phyloP scores from a whole-genome alignment of 805 yeast species.

The Phaffomyces antillensis region DNA sequence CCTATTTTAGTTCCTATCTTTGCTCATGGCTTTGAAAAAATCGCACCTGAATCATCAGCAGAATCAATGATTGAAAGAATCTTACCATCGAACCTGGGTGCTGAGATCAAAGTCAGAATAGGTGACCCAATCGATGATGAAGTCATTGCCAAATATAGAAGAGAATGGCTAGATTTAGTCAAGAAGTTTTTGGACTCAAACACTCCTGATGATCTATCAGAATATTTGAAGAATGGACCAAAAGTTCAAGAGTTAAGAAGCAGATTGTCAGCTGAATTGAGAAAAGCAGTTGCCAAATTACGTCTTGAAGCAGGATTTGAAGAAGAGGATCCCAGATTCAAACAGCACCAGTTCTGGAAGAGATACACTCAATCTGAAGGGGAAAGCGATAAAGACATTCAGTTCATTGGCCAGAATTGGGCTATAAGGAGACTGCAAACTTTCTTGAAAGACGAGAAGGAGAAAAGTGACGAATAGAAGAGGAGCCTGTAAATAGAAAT shows the following conservation, averaged over 20 bases:
- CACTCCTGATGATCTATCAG: constrained; percentile 51
- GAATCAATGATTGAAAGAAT: constrained; percentile 43
- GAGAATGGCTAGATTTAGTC: constrained; percentile 62
- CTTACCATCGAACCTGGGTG: constrained; percentile 58
- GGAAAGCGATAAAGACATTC: constrained; percentile 54
- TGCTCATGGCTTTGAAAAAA: constrained; percentile 77
- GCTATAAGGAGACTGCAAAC: constrained; percentile 67
- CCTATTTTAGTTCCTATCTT: constrained; percentile 88
- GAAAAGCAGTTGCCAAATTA: constrained; percentile 51
- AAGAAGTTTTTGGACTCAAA: constrained; percentile 42
- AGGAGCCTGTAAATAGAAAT: background rate
- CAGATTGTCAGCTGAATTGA: constrained; percentile 57
- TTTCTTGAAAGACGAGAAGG: constrained; percentile 24
- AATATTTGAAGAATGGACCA: constrained; percentile 53
- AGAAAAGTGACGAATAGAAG: background rate
- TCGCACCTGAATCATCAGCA: constrained; percentile 68
- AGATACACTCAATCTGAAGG: constrained; percentile 60
- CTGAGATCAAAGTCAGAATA: constrained; percentile 58
- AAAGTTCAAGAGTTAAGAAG: constrained; percentile 65
- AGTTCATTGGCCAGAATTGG: constrained; percentile 78
- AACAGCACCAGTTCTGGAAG: constrained; percentile 69
- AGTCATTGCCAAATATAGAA: constrained; percentile 52
- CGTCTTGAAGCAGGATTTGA: constrained; percentile 37
- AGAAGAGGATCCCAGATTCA: constrained; percentile 64
- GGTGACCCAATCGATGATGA: constrained; percentile 66